Base-by-base conservation (phyloP, 306 rosid species). In the Carpinus viminea region DNA sequence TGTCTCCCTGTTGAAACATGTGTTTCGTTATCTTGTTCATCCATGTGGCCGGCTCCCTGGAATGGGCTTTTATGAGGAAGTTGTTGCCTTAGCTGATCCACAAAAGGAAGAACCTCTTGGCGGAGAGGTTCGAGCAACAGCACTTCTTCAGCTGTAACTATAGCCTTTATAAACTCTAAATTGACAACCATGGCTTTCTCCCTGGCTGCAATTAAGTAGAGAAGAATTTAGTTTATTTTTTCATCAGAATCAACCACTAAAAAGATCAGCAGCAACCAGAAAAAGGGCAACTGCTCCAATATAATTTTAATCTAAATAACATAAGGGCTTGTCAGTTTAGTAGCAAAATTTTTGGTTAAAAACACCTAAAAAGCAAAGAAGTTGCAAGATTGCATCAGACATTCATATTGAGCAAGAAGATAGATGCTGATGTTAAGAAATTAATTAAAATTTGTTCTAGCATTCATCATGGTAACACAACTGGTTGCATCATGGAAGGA, bases 111-210 rank as follows among this genome's bases (percentile, higher is more conserved):
- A 86, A 96, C 98, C 83, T 89, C 92, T 51, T 89, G 90, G 53
- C 88, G 66, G 50, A 93, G 91, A 83, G 99, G 99, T 74, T 96
- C 98, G 69, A 95, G 89, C 87, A 95, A 75, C 28, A 93, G 70
- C 74, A 95, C 91, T 81, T 95, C 99, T 78, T 95, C 99, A 1
- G 99, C 99, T 3, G 97, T 96, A 53, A 96, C 96, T 85, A 96
- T 91, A 38, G 87, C 92, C 80, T 86, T 88, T 50, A 93, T 89
- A 80, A 90, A 95, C 88, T 93, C 99, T 79, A 95, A 86, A 89
- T 93, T 95, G 65, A 93, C 98, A 46, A 93, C 97, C 97, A 95
- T 95, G n/a, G 99, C 99, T 88, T 91, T 95, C 83, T 95, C 99
- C 86, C 99, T 82, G 2, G 87, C 89, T 85, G 87, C 86, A 86